Conservation (phyloP, 2,329 filamentous ascomycete genomes). For the Scedosporium boydii region DNA sequence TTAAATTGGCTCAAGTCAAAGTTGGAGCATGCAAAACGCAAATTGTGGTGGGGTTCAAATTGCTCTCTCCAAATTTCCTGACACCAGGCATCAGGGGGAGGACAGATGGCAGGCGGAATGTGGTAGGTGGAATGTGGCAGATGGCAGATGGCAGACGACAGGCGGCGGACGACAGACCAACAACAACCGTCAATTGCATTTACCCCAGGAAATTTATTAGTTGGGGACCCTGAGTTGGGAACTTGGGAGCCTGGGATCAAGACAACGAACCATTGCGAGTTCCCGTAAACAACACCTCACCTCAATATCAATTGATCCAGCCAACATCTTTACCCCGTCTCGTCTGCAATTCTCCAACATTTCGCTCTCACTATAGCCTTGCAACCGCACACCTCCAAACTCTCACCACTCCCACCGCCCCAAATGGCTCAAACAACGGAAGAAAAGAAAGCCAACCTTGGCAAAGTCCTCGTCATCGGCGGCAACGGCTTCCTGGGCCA, state of each 20-base stretch:
- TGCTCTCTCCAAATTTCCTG: no score
- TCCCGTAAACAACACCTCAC: background rate
- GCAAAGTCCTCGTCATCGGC: constrained; percentile 68
- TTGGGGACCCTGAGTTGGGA: background rate
- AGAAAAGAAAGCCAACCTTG: constrained; percentile 38
- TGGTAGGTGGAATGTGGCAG: background rate
- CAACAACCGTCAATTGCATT: background rate
- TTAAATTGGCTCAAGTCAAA: no score
- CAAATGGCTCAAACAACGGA: constrained; percentile 12
- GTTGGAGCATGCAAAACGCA: no score
- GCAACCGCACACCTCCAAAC: background rate
- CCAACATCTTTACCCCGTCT: background rate
- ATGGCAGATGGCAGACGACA: background rate
- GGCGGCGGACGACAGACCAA: no score
- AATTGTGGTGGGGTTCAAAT: no score
- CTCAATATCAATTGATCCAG: background rate
- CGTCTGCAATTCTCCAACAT: background rate
- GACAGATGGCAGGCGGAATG: no score
- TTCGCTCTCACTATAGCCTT: no score
- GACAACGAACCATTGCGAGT: background rate
- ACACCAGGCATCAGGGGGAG: no score
- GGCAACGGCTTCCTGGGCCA: constrained; percentile 79
- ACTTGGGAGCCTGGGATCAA: background rate
- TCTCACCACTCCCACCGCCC: constrained; percentile 7
- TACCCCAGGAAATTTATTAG: constrained; percentile 4